Evolutionary conservation across 805 yeast genomes (phyloP).

Genomic region (Metschnikowia peoriensis): DNA sequence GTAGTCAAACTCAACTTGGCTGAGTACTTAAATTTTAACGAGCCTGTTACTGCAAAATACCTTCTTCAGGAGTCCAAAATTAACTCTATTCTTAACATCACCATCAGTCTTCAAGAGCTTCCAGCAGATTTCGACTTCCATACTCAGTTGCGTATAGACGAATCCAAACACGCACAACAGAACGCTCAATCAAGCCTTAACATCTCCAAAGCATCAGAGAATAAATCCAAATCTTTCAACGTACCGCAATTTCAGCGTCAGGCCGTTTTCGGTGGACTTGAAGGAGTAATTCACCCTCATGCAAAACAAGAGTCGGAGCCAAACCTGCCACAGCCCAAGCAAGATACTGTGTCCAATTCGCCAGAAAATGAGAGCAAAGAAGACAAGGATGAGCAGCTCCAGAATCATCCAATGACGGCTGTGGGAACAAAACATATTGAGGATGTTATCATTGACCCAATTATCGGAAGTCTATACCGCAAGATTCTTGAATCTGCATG

Average conservation of each 20-base stretch:
- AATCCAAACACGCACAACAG: conserved; percentile 15
- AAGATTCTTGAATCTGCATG: conserved; percentile 58
- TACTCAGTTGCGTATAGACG: conserved; percentile 39
- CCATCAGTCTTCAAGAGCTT: conserved; percentile 50
- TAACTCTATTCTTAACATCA: conserved; percentile 70
- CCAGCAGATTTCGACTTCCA: conserved; percentile 40
- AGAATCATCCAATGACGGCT: conserved; percentile 4
- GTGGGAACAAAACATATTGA: conserved; percentile 14
- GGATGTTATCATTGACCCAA: conserved; percentile 44
- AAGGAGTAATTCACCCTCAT: conserved; percentile 34
- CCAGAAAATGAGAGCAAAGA: neutral
- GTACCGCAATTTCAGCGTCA: conserved; percentile 41
- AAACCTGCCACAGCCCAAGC: neutral
- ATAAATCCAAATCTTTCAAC: conserved; percentile 21
- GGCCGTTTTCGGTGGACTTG: conserved; percentile 50
- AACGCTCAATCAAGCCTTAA: conserved; percentile 6
- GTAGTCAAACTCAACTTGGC: conserved; percentile 62
- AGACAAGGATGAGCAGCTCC: conserved; percentile 2
- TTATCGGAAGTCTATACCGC: conserved; percentile 49
- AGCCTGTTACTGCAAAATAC: conserved; percentile 57
- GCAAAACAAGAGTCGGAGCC: conserved; percentile 4
- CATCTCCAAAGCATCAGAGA: conserved; percentile 21
- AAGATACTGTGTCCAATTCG: neutral
- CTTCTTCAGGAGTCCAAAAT: conserved; percentile 76
- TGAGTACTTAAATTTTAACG: conserved; percentile 61